Base-by-base conservation (phyloP, 495 filamentous ascomycete genomes). In the Pyrenula aspistea region DNA sequence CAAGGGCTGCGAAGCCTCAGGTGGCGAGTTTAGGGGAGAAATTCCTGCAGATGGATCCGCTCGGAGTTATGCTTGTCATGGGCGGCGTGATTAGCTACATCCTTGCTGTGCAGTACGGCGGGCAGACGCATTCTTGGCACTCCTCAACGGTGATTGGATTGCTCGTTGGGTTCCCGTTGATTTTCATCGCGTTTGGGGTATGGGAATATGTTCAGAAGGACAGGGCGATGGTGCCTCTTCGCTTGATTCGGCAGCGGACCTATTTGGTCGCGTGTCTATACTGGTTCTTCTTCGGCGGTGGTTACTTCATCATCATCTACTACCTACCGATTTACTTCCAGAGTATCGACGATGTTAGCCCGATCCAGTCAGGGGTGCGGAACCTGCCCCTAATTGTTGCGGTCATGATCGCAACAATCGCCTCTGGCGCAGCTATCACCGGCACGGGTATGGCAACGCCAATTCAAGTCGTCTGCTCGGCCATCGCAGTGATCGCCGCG, bases 281-380 rank as follows among this genome's bases (percentile, higher is more conserved):
- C n/a, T n/a, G n/a, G 12, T 67, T 77, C 59, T 68, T 73, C 64
- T 70, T 78, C 36, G 65, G 62, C 0, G 76, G 78, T 10, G 58
- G 61, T 0, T 76, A 73, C 58, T 74, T 75, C 58, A 50, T 76
- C 1, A 48, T 79, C 11, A 66, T 82, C 20, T 84, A 82, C 63
- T 85, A 79, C 57, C 67, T 86, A 2, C 81, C 82, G 20, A 78
- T 85, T 56, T 87, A 82, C 61, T 85, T 84, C 63, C 83, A 87
- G 59, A 65, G 61, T 22, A 68, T 85, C 53, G 62, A 74, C 53
- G 64, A 65, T 49, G 65, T 64, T 11, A 71, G 61, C 21, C 73
- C 82, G 4, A 70, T 71, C 49, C 56, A 65, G 12, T 77, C 74
- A 1, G 81, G 80, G 49, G 71, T 84, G 11, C 64, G 66, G 3